A percentile compares a stretch with the other conserved stretches of the same genome.
phyloP scores from a whole-genome alignment of 805 yeast genomes.

The Candida fluviatilis region DNA sequence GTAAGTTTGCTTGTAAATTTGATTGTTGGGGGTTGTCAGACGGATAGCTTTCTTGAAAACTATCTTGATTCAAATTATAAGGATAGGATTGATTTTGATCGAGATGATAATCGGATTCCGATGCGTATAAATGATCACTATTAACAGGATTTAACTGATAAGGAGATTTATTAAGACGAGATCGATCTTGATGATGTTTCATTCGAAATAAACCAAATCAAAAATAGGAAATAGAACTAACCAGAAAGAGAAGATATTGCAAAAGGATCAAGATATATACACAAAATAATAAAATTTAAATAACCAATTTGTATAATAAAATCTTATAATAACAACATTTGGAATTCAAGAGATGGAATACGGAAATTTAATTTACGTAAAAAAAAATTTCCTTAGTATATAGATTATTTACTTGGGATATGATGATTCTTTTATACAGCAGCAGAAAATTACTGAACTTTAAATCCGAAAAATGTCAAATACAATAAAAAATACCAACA shows the following conservation, averaged over 20 bases:
- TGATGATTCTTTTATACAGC: not conserved
- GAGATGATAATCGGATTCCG: not conserved
- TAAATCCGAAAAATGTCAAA: not conserved
- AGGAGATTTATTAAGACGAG: not conserved
- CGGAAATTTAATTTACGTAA: not conserved
- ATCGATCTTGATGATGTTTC: not conserved
- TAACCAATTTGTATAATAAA: too few relatives aligned
- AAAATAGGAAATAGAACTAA: too few relatives aligned
- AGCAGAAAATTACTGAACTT: not conserved
- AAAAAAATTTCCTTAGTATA: not conserved
- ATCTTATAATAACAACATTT: not conserved
- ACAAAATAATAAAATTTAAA: not conserved
- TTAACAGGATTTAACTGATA: not conserved
- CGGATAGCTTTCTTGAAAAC: not conserved
- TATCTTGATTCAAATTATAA: not conserved
- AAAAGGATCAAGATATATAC: too few relatives aligned
- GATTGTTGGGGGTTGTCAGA: not conserved
- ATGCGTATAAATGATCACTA: not conserved
- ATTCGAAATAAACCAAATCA: not conserved
- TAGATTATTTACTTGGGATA: not conserved
- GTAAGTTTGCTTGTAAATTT: not conserved
- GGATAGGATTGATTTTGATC: not conserved
- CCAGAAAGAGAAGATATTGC: not conserved
- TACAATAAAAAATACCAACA: too few relatives aligned
- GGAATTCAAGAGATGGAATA: not conserved